Base-by-base conservation (phyloP, 1,284 basidiomycete genomes). In the Malassezia arunalokei region DNA sequence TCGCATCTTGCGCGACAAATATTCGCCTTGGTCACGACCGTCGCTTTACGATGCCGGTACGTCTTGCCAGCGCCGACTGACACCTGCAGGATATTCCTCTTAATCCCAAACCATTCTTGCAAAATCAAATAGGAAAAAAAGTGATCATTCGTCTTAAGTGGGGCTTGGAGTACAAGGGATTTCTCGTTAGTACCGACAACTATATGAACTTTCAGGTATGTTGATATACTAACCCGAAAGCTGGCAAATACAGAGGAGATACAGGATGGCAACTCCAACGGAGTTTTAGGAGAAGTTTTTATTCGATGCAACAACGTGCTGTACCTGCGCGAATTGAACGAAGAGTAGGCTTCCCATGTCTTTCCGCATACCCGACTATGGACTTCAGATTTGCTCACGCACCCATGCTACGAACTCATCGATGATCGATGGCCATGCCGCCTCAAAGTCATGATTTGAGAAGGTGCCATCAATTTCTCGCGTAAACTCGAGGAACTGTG, bases 121-220 rank as follows among this genome's bases (percentile, higher is more conserved):
- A 96, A 77, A 88, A 94, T 75, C 83, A 96, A 66, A 96, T 92
- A 27, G 94, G 94, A 66, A 96, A 98, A 79, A 85, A 86, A 41
- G 88, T 96, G 45, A 85, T 83, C 68, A 91, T 98, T 54, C 82
- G 83, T 57, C 81, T 99, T 73, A 99, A 99, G 78, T 99, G 94
- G 94, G 94, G 94, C 58, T 80, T 96, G 59, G 91, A 96, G 75
- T 98, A 98, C 80, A 95, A 91, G 78, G 92, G 94, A 43, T 98
- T 92, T 78, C 80, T 99, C 57, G 92, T 98, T 62, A 92, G 87
- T 73, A 95, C 92, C 5, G 94, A 99, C 76, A 87, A 87, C 29
- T 99, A 95, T 78, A 96, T 98, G 91, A 99, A 99, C 76, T 80
- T 99, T 48, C 94, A 98, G 79, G 91, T 89, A 65, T 59, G 80